A percentile compares a stretch with the other conserved stretches of the same genome.
These are phyloP conservation scores for Thyridium curvatum DNA, from an alignment of 2,329 filamentous ascomycete genomes.

Conservation along the genomic window DNA sequence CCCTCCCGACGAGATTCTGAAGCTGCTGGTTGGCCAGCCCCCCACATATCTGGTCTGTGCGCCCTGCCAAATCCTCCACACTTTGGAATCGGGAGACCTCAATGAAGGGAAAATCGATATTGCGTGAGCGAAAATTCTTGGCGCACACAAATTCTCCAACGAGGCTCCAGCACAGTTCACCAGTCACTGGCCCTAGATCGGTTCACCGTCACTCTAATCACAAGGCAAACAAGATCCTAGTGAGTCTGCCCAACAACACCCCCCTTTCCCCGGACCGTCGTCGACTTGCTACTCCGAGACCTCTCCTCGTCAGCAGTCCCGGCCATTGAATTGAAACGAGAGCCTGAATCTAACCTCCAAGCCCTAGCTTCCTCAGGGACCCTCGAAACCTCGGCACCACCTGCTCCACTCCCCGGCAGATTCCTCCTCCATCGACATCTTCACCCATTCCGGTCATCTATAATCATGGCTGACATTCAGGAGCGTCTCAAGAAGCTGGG, in stretches of 20 bases:
- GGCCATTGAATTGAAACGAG: background rate
- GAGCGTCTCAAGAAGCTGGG: conserved; percentile 56
- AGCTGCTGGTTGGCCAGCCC: too few species aligned
- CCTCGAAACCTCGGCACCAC: background rate
- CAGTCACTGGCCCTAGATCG: background rate
- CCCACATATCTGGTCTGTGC: too few species aligned
- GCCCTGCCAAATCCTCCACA: too few species aligned
- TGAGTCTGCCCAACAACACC: background rate
- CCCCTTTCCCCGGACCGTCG: background rate
- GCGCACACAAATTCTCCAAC: conserved; percentile 4
- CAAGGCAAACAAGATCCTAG: background rate
- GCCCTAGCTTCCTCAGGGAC: too few species aligned
- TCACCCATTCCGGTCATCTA: conserved; percentile 1
- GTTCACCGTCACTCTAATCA: conserved; percentile 1
- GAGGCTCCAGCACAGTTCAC: background rate
- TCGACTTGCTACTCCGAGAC: background rate
- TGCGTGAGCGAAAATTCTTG: conserved; percentile 7
- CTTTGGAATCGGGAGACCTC: too few species aligned
- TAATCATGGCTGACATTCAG: conserved; percentile 48
- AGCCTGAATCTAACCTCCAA: background rate
- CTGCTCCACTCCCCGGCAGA: background rate
- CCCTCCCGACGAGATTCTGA: too few species aligned
- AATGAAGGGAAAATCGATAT: conserved; percentile 7
- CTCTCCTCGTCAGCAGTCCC: background rate
- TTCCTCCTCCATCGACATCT: background rate